Evolutionary conservation across 2,329 filamentous ascomycete genomes (phyloP), one percentile per base, ranked within the genome.

Genomic region (Neofusicoccum sp.): DNA sequence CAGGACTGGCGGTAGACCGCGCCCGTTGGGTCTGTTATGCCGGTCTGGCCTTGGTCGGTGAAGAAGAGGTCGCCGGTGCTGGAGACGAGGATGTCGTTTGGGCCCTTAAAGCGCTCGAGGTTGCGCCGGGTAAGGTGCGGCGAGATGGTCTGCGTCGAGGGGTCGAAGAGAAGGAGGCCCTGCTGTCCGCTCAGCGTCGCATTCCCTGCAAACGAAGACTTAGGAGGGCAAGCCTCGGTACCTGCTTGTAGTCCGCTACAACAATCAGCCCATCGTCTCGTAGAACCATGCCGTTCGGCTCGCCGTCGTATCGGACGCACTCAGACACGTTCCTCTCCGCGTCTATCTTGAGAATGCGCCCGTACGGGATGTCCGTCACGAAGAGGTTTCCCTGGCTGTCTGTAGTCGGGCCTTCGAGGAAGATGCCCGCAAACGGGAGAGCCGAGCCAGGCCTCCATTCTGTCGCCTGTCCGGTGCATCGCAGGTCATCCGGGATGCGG

Each of bases 11-110:
- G 70, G 59, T 78, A 79, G 0, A 79, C 74, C 9, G 70, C 70
- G 0, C 76, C 76, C 0, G 75, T 77, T 6, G 65, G 76, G 28
- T 79, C 77, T 0, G 73, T 76, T 66, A 79, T 71, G 3, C 76
- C 76, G 0, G 76, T 78, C 49, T 79, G 76, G 0, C 77, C 77
- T 65, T 79, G 77, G 43, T 79, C 76, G 1, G 77, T 79, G 36
- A 79, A 79, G 65, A 77, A 79, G 3, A 79, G 62, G 30, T 75
- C 73, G 3, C 68, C 66, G 12, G 70, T 69, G 0, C 72, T 76
- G 30, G 75, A 74, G 3, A 78, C 51, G 14, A 78, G 71, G 1
- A 79, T 64, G 57, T 79, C 76, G 49, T 79, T 79, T 0, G 72
- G 73, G 0, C 77, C 76, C 58, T 79, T 79, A 66, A 79, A 79